Conservation (phyloP, 2,329 filamentous ascomycete genomes). For the Sporothrix brasiliensis region DNA sequence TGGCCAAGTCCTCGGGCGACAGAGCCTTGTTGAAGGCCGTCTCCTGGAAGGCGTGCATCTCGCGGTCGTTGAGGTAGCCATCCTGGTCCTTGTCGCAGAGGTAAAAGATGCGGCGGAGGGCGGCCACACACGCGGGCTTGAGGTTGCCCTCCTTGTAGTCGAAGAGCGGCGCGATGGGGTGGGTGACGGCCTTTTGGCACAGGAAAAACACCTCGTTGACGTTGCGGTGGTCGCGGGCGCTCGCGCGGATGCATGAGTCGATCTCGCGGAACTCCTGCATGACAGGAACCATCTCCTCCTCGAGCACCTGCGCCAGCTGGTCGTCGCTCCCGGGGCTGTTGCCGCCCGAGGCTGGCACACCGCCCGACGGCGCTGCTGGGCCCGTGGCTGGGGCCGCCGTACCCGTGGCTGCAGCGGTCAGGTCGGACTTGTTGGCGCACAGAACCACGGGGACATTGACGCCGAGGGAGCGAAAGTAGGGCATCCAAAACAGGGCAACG, state of each 20-base stretch:
- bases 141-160: constrained; percentile 89
- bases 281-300: constrained; percentile 96
- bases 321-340: constrained; percentile 51
- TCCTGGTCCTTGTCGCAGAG: constrained; percentile 96
- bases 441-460: constrained; percentile 97
- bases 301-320: constrained; percentile 79
- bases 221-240: constrained; percentile 87
- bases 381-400: not conserved
- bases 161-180: constrained; percentile 93
- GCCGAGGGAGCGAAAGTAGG: constrained; percentile 94
- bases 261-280: constrained; percentile 99
- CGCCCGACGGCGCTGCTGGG: not conserved
- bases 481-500: constrained; percentile 97
- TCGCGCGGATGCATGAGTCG: constrained; percentile 94
- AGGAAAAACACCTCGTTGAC: constrained; percentile 97
- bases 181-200: constrained; percentile 96
- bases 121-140: constrained; percentile 86
- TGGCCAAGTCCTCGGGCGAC: constrained; percentile 77
- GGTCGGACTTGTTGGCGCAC: constrained; percentile 96
- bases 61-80: constrained; percentile 82
- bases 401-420: constrained; percentile 49
- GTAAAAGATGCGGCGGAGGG: constrained; percentile 89
- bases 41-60: constrained; percentile 87
- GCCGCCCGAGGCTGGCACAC: constrained; percentile 15
- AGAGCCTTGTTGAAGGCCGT: constrained; percentile 91